These are phyloP conservation scores for Alternaria alternata DNA, from an alignment of 2,329 filamentous ascomycete genomes.

Conservation along the genomic window DNA sequence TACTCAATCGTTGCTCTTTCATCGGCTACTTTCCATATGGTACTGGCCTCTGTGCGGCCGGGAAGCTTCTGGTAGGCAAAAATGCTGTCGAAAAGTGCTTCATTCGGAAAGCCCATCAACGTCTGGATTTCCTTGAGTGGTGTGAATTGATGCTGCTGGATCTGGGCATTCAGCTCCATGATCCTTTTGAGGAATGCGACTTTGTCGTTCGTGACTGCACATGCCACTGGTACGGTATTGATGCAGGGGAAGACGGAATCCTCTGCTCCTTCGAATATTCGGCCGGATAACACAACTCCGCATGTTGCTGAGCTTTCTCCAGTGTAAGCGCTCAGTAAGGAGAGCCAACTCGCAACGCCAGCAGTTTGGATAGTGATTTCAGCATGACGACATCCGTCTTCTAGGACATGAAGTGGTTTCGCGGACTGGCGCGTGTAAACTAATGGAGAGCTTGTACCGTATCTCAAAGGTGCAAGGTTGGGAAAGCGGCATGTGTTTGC, in stretches of 20 bases:
- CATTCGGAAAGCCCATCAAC: conserved; percentile 71
- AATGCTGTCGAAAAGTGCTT: conserved; percentile 81
- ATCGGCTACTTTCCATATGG: conserved; percentile 67
- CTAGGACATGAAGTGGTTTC: conserved; percentile 58
- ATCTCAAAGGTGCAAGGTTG: conserved; percentile 70
- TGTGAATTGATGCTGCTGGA: conserved; percentile 75
- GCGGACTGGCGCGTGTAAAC: conserved; percentile 51
- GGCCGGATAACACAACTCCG: conserved; percentile 81
- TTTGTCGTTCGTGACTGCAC: conserved; percentile 64
- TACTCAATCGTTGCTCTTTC: conserved; percentile 80
- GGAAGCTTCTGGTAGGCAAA: conserved; percentile 78
- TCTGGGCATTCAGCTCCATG: conserved; percentile 69
- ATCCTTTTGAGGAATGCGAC: conserved; percentile 66
- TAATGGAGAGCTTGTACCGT: conserved; percentile 42
- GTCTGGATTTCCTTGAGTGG: conserved; percentile 76
- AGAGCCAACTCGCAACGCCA: conserved; percentile 80
- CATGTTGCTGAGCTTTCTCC: conserved; percentile 79
- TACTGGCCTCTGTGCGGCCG: conserved; percentile 25
- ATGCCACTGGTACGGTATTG: conserved; percentile 77
- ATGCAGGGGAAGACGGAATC: conserved; percentile 78
- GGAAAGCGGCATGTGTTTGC: conserved; percentile 76
- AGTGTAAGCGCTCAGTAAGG: conserved; percentile 76
- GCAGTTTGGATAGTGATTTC: conserved; percentile 80
- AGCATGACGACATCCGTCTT: conserved; percentile 62
- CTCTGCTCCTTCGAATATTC: conserved; percentile 67